A percentile compares a stretch with the other conserved stretches of the same genome.
Evolutionary conservation across 163 green algal genomes (phyloP).

Genomic region (Prototheca wickerhamii): DNA sequence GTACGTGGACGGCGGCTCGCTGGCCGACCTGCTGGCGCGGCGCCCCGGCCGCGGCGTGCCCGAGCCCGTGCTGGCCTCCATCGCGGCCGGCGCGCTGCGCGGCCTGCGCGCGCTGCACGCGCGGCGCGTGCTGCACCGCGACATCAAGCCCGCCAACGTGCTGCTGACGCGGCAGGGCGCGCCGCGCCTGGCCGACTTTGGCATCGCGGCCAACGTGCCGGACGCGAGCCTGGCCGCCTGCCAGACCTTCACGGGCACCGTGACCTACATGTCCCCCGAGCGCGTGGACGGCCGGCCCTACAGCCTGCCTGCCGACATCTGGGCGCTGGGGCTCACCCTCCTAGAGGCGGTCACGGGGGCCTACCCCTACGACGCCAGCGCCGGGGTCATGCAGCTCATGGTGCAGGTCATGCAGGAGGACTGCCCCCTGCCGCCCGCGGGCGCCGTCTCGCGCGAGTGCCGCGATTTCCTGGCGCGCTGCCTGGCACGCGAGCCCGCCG

Average conservation of each 20-base stretch:
- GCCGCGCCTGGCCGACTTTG: slow-evolving; percentile 92
- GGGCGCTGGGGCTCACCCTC: slow-evolving; percentile 80
- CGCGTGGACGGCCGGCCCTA: slow-evolving; percentile 84
- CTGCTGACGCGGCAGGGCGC: slow-evolving; percentile 68
- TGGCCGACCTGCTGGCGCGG: slow-evolving; percentile 77
- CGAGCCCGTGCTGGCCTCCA: slow-evolving; percentile 66
- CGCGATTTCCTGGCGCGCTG: slow-evolving; percentile 69
- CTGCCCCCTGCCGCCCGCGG: slow-evolving; percentile 35
- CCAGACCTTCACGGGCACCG: slow-evolving; percentile 85
- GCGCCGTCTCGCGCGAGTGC: slow-evolving; percentile 50
- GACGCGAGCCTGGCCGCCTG: slow-evolving; percentile 84
- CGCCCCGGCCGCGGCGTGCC: slow-evolving; percentile 58
- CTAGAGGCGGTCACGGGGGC: slow-evolving; percentile 75
- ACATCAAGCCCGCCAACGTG: slow-evolving; percentile 93
- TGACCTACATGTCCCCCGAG: slow-evolving; percentile 97
- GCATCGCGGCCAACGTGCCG: slow-evolving; percentile 73
- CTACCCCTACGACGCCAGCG: slow-evolving; percentile 81
- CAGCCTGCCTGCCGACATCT: slow-evolving; percentile 86
- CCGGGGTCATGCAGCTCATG: slow-evolving; percentile 82
- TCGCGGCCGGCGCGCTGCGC: slow-evolving; percentile 59
- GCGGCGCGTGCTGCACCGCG: slow-evolving; percentile 79
- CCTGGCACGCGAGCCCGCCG: slow-evolving; percentile 65
- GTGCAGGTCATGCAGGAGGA: slow-evolving; percentile 80
- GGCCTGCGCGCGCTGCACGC: slow-evolving; percentile 73
- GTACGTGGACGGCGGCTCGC: slow-evolving; percentile 90